A percentile compares a stretch with the other conserved stretches of the same genome.
phyloP scores from a whole-genome alignment of 2,329 filamentous ascomycete genomes.

The Cytospora mali region DNA sequence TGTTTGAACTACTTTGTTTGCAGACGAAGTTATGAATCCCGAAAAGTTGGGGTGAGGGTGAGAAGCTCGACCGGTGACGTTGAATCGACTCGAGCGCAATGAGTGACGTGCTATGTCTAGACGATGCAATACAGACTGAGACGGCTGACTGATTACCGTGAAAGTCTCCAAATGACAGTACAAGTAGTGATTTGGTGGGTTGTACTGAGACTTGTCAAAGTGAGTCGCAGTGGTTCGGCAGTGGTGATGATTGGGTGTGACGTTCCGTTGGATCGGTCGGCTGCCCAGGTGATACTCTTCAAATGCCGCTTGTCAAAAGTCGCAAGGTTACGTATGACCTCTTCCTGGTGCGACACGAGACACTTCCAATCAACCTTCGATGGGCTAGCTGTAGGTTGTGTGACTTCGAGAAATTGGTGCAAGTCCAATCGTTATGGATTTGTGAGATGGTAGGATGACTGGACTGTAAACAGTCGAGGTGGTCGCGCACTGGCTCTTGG shows the following conservation, averaged over 20 bases:
- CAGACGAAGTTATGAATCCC: neutral
- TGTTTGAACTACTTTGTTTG: neutral
- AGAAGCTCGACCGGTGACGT: neutral
- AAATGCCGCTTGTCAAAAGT: conserved; percentile 21
- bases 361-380: neutral
- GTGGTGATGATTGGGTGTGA: conserved; percentile 15
- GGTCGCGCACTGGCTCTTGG: neutral
- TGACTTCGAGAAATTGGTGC: neutral
- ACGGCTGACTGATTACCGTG: conserved; percentile 4
- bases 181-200: conserved; percentile 18
- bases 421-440: neutral
- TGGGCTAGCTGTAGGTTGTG: neutral
- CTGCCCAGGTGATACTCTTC: conserved; percentile 17
- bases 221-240: neutral
- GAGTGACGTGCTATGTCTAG: conserved; percentile 23
- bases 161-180: neutral
- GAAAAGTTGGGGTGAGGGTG: neutral
- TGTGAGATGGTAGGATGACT: neutral
- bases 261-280: conserved; percentile 20
- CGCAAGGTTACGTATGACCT: conserved; percentile 25
- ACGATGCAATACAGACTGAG: conserved; percentile 17
- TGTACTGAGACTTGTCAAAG: conserved; percentile 17
- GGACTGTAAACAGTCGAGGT: neutral
- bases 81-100: neutral
- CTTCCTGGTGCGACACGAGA: conserved; percentile 20